Evolutionary conservation across 2,329 filamentous ascomycete genomes (phyloP).

Genomic region (Aspergillus fructus): DNA sequence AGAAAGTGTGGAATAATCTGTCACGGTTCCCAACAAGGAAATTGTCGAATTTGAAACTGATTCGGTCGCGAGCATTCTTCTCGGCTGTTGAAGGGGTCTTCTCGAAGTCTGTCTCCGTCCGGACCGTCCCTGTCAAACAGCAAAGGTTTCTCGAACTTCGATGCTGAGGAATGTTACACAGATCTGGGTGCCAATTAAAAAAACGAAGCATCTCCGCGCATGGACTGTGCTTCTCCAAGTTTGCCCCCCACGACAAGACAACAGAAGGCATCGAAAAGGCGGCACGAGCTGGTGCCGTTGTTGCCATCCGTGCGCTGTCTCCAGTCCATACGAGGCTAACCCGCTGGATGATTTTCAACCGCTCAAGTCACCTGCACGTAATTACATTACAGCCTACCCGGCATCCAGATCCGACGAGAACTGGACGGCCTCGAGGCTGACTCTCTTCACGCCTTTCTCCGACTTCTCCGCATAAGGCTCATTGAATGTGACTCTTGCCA

Average conservation of each 20-base stretch:
- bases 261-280: constrained; percentile 4
- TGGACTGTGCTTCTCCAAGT: constrained; percentile 1
- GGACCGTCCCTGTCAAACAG: neutral
- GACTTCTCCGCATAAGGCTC: too few species aligned
- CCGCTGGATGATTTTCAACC: neutral
- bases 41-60: neutral
- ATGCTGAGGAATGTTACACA: constrained; percentile 14
- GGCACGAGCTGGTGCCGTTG: constrained; percentile 10
- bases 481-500: too few species aligned
- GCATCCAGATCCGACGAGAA: constrained; percentile 12
- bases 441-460: too few species aligned
- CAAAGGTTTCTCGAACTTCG: neutral
- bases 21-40: neutral
- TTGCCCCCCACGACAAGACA: constrained; percentile 9
- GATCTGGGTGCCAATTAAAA: constrained; percentile 12
- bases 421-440: neutral
- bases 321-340: neutral
- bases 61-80: neutral
- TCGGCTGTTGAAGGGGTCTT: neutral
- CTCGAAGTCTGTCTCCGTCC: neutral
- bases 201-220: constrained; percentile 1
- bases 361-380: constrained; percentile 9
- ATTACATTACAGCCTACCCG: constrained; percentile 13
- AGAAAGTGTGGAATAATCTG: neutral
- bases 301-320: constrained; percentile 4